phyloP scores from a whole-genome alignment of 495 filamentous ascomycete genomes.

The Penicillium soppii region DNA sequence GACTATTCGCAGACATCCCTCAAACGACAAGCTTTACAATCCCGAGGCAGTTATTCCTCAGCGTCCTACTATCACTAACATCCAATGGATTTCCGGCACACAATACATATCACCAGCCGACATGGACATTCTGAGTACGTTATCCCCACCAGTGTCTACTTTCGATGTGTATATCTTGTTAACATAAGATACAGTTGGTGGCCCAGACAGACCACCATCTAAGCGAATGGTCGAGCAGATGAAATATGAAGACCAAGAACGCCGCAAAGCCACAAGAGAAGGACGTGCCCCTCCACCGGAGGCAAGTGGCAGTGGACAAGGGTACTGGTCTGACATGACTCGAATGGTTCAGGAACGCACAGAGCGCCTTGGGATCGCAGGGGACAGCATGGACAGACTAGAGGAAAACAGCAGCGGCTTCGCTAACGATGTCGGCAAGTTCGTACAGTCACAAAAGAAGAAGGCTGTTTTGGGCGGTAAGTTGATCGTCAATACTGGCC shows the following conservation, averaged over 20 bases:
- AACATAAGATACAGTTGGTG: constrained; percentile 59
- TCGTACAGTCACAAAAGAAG: constrained; percentile 79
- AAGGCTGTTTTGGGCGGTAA: constrained; percentile 69
- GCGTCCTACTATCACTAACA: constrained; percentile 90
- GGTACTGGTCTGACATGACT: constrained; percentile 71
- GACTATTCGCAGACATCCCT: constrained; percentile 34
- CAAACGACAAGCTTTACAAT: constrained; percentile 76
- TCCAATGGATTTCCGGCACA: constrained; percentile 96
- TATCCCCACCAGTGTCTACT: not conserved
- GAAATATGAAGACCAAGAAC: constrained; percentile 56
- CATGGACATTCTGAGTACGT: constrained; percentile 75
- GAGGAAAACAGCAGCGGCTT: constrained; percentile 78
- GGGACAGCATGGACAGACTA: constrained; percentile 78
- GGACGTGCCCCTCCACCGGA: constrained; percentile 23
- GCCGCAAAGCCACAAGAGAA: constrained; percentile 46
- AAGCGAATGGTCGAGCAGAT: constrained; percentile 71
- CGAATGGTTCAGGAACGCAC: constrained; percentile 86
- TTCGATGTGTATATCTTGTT: constrained; percentile 3
- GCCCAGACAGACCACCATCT: constrained; percentile 79
- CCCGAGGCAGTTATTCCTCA: constrained; percentile 67
- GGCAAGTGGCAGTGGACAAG: constrained; percentile 42
- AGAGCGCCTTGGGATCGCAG: constrained; percentile 76
- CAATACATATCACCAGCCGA: constrained; percentile 89
- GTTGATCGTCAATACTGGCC: constrained; percentile 16
- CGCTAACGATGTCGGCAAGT: constrained; percentile 85